These are phyloP conservation scores for Cadophora sp. DNA, from an alignment of 2,329 filamentous ascomycete species.

Conservation along the genomic window DNA sequence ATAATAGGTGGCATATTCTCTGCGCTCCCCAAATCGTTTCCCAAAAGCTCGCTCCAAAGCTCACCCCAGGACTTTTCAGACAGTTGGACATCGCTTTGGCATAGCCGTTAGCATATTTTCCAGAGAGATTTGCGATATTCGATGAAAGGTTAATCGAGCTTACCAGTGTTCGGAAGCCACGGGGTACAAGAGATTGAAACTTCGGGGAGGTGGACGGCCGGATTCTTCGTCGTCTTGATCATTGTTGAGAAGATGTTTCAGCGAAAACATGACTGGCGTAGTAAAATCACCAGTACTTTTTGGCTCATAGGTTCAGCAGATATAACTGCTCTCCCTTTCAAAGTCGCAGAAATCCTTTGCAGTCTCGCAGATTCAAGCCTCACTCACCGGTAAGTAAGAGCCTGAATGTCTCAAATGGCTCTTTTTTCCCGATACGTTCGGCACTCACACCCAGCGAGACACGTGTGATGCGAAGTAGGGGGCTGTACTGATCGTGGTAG, in stretches of 20 bases:
- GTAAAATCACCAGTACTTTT: background rate
- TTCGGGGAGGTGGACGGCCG: background rate
- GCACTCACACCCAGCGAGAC: too few relatives aligned
- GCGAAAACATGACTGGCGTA: background rate
- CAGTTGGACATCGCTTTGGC: background rate
- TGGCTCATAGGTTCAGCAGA: background rate
- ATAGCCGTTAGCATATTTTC: background rate
- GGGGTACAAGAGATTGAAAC: background rate
- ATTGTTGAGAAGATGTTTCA: background rate
- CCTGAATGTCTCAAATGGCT: too few relatives aligned
- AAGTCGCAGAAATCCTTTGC: too few relatives aligned
- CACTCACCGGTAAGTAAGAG: too few relatives aligned
- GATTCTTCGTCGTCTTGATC: background rate
- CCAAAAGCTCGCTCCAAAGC: background rate
- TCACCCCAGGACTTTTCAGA: background rate
- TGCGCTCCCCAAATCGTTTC: background rate
- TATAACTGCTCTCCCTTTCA: background rate
- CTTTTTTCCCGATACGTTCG: too few relatives aligned
- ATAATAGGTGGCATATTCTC: background rate
- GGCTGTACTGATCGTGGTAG: background rate
- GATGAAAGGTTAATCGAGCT: background rate
- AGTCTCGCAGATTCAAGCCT: background rate
- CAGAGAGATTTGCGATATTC: background rate
- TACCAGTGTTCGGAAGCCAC: background rate
- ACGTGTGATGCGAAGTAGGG: too few relatives aligned